phyloP scores from a whole-genome alignment of 768 basidiomycete genomes.

The Pleurotus platypus region DNA sequence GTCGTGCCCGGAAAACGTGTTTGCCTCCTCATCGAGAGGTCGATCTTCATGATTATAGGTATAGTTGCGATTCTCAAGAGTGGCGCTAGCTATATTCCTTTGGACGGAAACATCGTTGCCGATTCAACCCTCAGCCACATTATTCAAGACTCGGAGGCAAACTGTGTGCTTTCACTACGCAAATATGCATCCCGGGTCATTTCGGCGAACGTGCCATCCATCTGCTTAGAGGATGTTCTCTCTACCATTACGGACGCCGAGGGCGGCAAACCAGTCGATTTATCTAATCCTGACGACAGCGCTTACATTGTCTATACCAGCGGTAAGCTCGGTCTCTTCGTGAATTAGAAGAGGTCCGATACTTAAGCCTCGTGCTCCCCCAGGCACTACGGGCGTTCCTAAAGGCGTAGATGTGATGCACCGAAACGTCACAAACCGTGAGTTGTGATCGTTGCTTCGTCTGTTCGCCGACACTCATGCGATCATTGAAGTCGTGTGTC shows the following conservation, averaged over 20 bases:
- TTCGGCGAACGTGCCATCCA: not conserved
- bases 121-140: conserved; percentile 39
- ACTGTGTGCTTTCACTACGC: conserved; percentile 28
- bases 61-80: conserved; percentile 44
- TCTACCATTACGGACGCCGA: not conserved
- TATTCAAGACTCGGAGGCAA: conserved; percentile 31
- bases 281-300: conserved; percentile 18
- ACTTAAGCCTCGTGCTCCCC: conserved; percentile 18
- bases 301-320: conserved; percentile 49
- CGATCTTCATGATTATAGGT: conserved; percentile 35
- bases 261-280: conserved; percentile 12
- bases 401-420: conserved; percentile 47
- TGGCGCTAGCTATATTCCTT: conserved; percentile 43
- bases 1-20: conserved; percentile 39
- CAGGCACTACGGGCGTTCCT: conserved; percentile 16
- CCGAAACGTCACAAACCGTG: conserved; percentile 29
- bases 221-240: not conserved
- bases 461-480: not conserved
- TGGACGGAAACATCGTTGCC: conserved; percentile 44
- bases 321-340: not conserved
- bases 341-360: no score
- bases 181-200: not conserved
- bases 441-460: conserved; percentile 18
- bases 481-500: not conserved
- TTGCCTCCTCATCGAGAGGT: conserved; percentile 42